Conservation (phyloP, 257 asterid genomes). For the Scutellaria galericulata region DNA sequence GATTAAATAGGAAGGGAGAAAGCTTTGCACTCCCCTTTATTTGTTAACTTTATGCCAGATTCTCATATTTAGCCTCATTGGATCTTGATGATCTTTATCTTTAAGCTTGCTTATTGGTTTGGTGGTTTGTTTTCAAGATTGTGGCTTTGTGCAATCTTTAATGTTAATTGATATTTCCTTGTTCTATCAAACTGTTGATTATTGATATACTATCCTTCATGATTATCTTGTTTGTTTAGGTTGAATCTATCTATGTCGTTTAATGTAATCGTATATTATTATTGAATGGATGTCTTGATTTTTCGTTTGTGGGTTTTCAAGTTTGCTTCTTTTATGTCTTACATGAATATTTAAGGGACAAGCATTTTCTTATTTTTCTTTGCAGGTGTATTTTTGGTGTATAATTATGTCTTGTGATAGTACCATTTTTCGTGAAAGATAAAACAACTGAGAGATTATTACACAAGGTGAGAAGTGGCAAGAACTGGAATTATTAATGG, state of each 20-base stretch:
- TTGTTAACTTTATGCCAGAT: slow-evolving; percentile 22
- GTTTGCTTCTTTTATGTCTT: background rate
- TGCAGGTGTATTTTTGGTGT: slow-evolving; percentile 45
- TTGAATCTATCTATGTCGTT: background rate
- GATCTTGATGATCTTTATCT: slow-evolving; percentile 14
- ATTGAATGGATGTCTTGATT: no score
- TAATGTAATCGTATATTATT: background rate
- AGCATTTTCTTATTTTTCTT: slow-evolving; percentile 68
- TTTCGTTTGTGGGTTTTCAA: background rate
- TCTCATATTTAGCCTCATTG: slow-evolving; percentile 16
- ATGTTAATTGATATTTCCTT: background rate
- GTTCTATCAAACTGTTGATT: background rate
- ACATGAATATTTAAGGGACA: background rate
- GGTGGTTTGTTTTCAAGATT: slow-evolving; percentile 20
- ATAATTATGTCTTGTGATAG: background rate
- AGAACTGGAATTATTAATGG: no score
- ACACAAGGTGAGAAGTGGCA: no score
- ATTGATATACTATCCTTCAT: background rate
- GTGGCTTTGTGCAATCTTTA: slow-evolving; percentile 23
- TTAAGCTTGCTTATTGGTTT: slow-evolving; percentile 16
- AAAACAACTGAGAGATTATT: no score
- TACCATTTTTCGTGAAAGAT: no score
- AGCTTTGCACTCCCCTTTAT: slow-evolving; percentile 27
- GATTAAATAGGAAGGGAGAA: slow-evolving; percentile 26
- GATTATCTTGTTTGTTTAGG: background rate